Base-by-base conservation (phyloP, 2,329 filamentous ascomycete genomes). In the Pyrenochaeta sp. region DNA sequence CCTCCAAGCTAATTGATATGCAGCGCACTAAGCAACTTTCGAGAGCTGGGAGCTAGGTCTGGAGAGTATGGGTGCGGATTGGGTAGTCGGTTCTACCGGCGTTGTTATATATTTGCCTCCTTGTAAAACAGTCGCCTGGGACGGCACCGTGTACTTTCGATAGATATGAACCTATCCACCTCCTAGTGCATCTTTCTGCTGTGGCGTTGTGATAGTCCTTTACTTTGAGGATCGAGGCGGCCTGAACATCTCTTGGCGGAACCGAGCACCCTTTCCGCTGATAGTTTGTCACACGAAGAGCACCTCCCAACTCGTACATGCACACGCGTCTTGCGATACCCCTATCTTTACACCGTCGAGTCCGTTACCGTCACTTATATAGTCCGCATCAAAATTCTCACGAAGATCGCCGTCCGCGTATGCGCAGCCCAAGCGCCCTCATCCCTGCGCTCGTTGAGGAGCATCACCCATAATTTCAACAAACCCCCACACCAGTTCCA, bases 41-140 rank as follows among this genome's bases (percentile, higher is more conserved):
- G 51, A 42, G 45, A 51, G 56, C 52, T 54, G 63, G 60, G 55
- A 62, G 63, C 58, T 63, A 60, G 55, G 59, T 50, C 64, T 58
- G 54, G 66, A 65, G 65, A 59, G 65, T 52, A 66, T 66, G 69
- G 66, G 52, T 49, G 66, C 64, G 73, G 66, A 71, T 66, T 67
- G 64, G 67, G 61, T 60, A 59, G 71, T 67, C 66, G 68, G 73
- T 67, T 60, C 55, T 61, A 67, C 69, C 68, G 69, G 67, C 68
- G 58, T 71, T 74, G 66, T 72, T 71, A 76, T 72, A 75, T 75
- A 75, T 73, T 71, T 65, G 65, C 65, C 69, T 72, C 66, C 67
- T 68, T 77, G 75, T 76, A 76, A 75, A 76, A 75, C 73, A 75
- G 67, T 67, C 61, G 66, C 69, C 69, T 68, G 66, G 66, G 67